Evolutionary conservation across 1,284 basidiomycete genomes (phyloP).

Genomic region (Leccinum solheimii): DNA sequence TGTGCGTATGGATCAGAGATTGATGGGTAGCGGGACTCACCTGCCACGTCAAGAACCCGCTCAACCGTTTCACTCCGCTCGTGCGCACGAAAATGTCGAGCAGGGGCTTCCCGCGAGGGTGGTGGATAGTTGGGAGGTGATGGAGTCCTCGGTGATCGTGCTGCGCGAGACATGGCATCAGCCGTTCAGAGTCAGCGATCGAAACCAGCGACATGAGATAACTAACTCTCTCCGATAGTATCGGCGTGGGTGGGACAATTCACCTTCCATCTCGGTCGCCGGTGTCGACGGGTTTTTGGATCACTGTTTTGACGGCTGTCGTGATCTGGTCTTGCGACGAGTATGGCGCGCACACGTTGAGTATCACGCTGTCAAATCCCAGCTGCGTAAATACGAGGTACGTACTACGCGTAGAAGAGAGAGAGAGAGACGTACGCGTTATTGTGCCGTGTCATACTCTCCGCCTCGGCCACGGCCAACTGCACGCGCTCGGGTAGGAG

Average conservation of each 20-base stretch:
- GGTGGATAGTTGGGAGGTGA: conserved; percentile 70
- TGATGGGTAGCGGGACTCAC: conserved; percentile 42
- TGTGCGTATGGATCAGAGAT: conserved; percentile 35
- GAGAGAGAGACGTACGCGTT: conserved; percentile 41
- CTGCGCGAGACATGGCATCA: conserved; percentile 27
- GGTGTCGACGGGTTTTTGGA: conserved; percentile 49
- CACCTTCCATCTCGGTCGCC: conserved; percentile 39
- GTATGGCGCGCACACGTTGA: conserved; percentile 97
- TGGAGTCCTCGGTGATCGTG: conserved; percentile 64
- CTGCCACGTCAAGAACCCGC: conserved; percentile 96
- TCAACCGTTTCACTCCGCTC: conserved; percentile 87
- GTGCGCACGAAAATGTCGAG: conserved; percentile 93
- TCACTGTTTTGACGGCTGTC: conserved; percentile 63
- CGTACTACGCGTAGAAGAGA: not conserved
- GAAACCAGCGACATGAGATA: not conserved
- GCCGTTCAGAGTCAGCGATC: not conserved
- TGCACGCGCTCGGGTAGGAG: conserved; percentile 81
- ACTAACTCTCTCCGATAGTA: not conserved
- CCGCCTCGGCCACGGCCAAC: conserved; percentile 71
- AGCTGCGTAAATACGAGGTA: not conserved
- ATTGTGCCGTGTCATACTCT: conserved; percentile 78
- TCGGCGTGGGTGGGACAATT: conserved; percentile 2
- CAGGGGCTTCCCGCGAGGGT: conserved; percentile 70
- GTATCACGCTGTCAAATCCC: conserved; percentile 63
- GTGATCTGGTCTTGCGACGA: conserved; percentile 91